These are phyloP conservation scores for Colletotrichum sansevieriae DNA, from an alignment of 2,329 filamentous ascomycete species.

Conservation along the genomic window DNA sequence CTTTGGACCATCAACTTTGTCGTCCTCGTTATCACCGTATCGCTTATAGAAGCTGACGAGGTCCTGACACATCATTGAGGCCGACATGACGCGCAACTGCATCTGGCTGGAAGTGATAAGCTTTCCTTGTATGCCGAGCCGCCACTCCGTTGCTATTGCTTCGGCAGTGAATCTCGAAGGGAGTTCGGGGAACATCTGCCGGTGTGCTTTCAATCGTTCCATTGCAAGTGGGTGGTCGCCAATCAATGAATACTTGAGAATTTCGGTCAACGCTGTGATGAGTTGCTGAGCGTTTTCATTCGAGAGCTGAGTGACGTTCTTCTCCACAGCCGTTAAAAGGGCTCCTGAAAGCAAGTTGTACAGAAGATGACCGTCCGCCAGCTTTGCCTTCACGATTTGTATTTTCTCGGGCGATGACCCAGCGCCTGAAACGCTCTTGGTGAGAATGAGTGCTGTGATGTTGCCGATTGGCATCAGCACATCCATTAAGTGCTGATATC, in stretches of 20 bases:
- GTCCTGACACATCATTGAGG: slow-evolving; percentile 78
- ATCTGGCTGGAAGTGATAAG: slow-evolving; percentile 89
- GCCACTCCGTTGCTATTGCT: slow-evolving; percentile 74
- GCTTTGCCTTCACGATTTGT: slow-evolving; percentile 49
- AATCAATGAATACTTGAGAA: slow-evolving; percentile 58
- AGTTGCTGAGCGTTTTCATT: slow-evolving; percentile 57
- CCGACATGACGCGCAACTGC: slow-evolving; percentile 86
- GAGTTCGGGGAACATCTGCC: slow-evolving; percentile 53
- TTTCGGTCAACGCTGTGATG: slow-evolving; percentile 58
- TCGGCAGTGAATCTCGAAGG: slow-evolving; percentile 56
- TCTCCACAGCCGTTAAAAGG: slow-evolving; percentile 64
- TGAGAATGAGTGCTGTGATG: slow-evolving; percentile 51
- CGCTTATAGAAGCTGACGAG: slow-evolving; percentile 76
- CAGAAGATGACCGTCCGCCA: slow-evolving; percentile 57
- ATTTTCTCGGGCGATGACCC: slow-evolving; percentile 16
- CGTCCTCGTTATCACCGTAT: slow-evolving; percentile 61
- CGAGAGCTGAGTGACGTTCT: slow-evolving; percentile 65
- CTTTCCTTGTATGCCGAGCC: slow-evolving; percentile 75
- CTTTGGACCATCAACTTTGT: slow-evolving; percentile 43
- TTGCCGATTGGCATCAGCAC: slow-evolving; percentile 55
- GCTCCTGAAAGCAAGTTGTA: slow-evolving; percentile 59
- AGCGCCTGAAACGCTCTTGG: slow-evolving; percentile 45
- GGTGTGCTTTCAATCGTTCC: slow-evolving; percentile 50
- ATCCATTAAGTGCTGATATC: slow-evolving; percentile 62
- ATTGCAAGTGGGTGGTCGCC: slow-evolving; percentile 53